Evolutionary conservation across 305 asterid species (phyloP), one percentile per base, ranked within the genome.

Genomic region (Fraxinus greggii): DNA sequence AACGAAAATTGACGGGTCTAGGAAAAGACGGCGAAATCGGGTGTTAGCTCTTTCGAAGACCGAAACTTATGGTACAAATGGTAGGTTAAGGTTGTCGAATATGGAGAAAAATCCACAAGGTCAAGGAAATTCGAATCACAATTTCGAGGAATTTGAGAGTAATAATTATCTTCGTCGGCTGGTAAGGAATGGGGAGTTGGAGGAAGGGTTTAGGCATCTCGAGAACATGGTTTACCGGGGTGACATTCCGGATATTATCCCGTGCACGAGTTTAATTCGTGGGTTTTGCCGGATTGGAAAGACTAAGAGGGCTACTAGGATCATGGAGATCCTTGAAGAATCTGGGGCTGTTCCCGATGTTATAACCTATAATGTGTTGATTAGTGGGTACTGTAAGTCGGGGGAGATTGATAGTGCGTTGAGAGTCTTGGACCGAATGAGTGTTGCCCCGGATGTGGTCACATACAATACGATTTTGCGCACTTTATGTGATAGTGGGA

Each of bases 331-430:
- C 83, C 93, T 95, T 1, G 97, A 95, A 88, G 92, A 89, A 3
- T 93, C 99, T 0, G 97, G 98, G 79, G 97, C 97, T 5, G 96
- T 89, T 31, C 99, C 96, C 2, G 98, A 95, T 91, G 97, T 95
- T 75, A 94, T 92, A 21, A 92, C 99, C 12, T 94, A 95, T 81
- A 94, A 95, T 76, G 95, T 94, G 65, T 85, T 95, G 92, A 95
- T 95, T 48, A 90, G 95, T 75, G 99, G 98, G 45, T 93, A 89
- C 80, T 94, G 98, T 54, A 94, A 88, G 86, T 91, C 92, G 0
- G 97, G 99, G 42, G 98, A 94, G 91, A 86, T 94, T n/a, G 63
- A 83, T 29, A 89, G 86, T 19, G 98, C 99, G 0, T 79, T 95
- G 91, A 86, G 86, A 79, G 85, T 92, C 24, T 80, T 95, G 86